Conservation (phyloP, 1,284 basidiomycete genomes). For the Golubevia pallescens region DNA sequence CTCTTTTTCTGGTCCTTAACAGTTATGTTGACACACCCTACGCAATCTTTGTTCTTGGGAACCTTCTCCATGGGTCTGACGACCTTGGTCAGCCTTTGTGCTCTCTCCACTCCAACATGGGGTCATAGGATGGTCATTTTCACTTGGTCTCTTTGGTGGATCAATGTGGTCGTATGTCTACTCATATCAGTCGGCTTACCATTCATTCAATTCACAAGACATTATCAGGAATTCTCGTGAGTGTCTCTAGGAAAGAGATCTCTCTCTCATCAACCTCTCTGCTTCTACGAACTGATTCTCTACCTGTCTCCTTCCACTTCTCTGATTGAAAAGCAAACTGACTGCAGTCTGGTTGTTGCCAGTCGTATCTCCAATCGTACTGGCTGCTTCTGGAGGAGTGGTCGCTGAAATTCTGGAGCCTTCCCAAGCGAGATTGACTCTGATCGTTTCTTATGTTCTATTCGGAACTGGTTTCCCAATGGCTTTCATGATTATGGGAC, state of each 20-base stretch:
- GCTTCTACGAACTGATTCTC: no score
- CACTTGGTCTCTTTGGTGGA: slow-evolving; percentile 52
- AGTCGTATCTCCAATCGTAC: slow-evolving; percentile 34
- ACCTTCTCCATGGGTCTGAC: slow-evolving; percentile 43
- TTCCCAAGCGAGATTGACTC: slow-evolving; percentile 31
- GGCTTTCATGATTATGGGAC: slow-evolving; percentile 28
- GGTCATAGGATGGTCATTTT: no score
- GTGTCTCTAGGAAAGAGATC: no score
- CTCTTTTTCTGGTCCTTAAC: no score
- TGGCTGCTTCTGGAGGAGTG: slow-evolving; percentile 33
- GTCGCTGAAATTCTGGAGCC: slow-evolving; percentile 28
- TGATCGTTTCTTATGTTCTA: slow-evolving; percentile 32
- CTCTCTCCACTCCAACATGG: no score
- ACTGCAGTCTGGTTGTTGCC: no score
- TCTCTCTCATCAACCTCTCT: no score
- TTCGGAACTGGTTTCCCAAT: slow-evolving; percentile 30
- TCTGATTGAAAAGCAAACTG: no score
- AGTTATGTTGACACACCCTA: slow-evolving; percentile 44
- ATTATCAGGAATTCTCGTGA: no score
- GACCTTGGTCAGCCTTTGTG: slow-evolving; percentile 41
- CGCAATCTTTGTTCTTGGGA: slow-evolving; percentile 45
- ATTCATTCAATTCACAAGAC: slow-evolving; percentile 48
- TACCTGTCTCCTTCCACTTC: no score
- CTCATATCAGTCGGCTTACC: slow-evolving; percentile 33
- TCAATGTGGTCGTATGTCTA: slow-evolving; percentile 25